phyloP scores from a whole-genome alignment of 306 rosid genomes.

The Cicer yamashitae region DNA sequence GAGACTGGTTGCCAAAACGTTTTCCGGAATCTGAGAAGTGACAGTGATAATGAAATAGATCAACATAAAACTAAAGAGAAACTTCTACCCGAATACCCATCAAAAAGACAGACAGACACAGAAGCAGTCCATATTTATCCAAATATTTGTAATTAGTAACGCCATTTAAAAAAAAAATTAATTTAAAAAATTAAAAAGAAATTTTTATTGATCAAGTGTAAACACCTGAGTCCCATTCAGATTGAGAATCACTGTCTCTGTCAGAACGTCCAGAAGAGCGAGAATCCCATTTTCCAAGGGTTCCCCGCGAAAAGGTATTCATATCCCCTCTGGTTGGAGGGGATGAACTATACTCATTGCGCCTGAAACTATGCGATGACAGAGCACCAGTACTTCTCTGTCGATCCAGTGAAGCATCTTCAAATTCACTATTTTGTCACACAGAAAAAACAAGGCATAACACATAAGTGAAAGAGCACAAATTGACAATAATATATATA shows the following conservation, averaged over 20 bases:
- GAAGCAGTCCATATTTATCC: constrained; percentile 18
- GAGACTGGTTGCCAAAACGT: constrained; percentile 70
- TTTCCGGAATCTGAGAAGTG: constrained; percentile 71
- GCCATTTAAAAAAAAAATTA: not conserved
- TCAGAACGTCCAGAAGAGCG: constrained; percentile 81
- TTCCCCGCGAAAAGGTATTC: constrained; percentile 65
- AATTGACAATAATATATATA: not conserved
- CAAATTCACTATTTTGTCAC: constrained; percentile 69
- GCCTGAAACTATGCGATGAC: constrained; percentile 67
- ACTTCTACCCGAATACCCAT: constrained; percentile 37
- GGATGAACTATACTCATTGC: constrained; percentile 74
- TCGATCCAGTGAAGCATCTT: constrained; percentile 70
- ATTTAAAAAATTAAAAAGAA: not conserved
- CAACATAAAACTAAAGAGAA: constrained; percentile 27
- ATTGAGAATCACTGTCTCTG: constrained; percentile 79
- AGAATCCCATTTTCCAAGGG: constrained; percentile 86
- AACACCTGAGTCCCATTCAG: constrained; percentile 87
- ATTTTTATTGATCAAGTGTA: constrained; percentile 41
- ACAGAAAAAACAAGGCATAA: not conserved
- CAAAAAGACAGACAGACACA: constrained; percentile 5
- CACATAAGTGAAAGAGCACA: constrained; percentile 22
- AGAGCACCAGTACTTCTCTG: constrained; percentile 73
- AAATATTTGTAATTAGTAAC: constrained; percentile 27
- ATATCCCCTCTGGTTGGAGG: constrained; percentile 84
- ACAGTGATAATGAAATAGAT: constrained; percentile 41